These are phyloP conservation scores for Chlorella variabilis DNA, from an alignment of 163 green algal genomes.

Conservation along the genomic window DNA sequence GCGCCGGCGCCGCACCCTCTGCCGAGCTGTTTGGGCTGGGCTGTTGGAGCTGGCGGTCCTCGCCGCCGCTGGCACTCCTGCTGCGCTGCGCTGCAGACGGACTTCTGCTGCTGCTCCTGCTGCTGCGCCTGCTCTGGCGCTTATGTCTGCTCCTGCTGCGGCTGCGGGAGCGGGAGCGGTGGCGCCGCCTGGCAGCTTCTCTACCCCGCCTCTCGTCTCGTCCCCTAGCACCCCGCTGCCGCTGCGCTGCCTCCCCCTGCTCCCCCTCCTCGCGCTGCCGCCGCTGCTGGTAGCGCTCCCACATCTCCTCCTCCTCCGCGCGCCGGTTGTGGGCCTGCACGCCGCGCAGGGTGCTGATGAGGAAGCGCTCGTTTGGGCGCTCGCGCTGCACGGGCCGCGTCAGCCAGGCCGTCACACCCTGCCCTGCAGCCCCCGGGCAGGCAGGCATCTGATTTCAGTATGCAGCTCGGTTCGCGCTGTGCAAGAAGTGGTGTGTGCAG, in stretches of 20 bases:
- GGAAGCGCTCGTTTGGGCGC: slow-evolving; percentile 56
- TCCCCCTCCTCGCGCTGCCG: slow-evolving; percentile 18
- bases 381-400: slow-evolving; percentile 39
- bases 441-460: neutral
- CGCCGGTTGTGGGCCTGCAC: slow-evolving; percentile 40
- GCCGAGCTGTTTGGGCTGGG: neutral
- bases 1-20: neutral
- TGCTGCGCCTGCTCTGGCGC: neutral
- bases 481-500: too few relatives aligned
- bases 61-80: neutral
- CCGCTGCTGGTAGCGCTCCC: slow-evolving; percentile 23
- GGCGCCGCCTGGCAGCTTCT: neutral
- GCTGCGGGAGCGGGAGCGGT: neutral
- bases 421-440: slow-evolving; percentile 39
- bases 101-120: neutral
- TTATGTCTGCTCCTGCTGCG: neutral
- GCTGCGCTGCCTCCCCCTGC: neutral
- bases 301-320: slow-evolving; percentile 55
- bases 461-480: too few relatives aligned
- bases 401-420: slow-evolving; percentile 47
- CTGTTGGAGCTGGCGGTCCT: too few relatives aligned
- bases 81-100: neutral
- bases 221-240: neutral
- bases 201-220: neutral
- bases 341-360: slow-evolving; percentile 43